Percentiles rank a stretch among this genome's conserved stretches.
Evolutionary conservation across 495 filamentous ascomycete species (phyloP).

Genomic region (Penicillium longicatenatum): DNA sequence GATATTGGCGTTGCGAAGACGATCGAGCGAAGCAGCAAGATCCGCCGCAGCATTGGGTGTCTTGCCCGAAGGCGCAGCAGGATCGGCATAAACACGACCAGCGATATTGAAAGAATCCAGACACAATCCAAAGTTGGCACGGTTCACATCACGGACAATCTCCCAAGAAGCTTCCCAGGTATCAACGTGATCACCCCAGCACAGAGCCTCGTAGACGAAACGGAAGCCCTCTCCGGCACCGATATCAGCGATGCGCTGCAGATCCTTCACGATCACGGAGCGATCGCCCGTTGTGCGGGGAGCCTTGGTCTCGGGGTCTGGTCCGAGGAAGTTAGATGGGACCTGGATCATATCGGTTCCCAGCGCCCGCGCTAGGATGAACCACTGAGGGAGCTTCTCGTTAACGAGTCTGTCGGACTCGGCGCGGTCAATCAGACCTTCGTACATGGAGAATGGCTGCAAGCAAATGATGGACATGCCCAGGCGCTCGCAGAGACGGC

Average conservation of each 20-base stretch:
- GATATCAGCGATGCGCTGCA: constrained; percentile 66
- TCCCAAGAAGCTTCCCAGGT: constrained; percentile 76
- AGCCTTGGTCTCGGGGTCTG: constrained; percentile 39
- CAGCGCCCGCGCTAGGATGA: constrained; percentile 63
- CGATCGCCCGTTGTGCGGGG: constrained; percentile 54
- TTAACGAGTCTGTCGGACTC: constrained; percentile 57
- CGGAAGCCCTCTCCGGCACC: constrained; percentile 56
- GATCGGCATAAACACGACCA: constrained; percentile 73
- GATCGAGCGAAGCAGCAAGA: constrained; percentile 57
- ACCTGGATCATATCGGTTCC: constrained; percentile 72
- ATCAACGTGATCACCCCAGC: constrained; percentile 72
- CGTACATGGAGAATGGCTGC: constrained; percentile 80
- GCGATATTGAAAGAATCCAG: constrained; percentile 84
- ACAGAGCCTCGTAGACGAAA: constrained; percentile 77
- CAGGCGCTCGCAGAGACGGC: constrained; percentile 57
- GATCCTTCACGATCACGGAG: constrained; percentile 62
- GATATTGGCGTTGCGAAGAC: constrained; percentile 54
- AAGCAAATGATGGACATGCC: constrained; percentile 66
- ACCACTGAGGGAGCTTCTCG: constrained; percentile 68
- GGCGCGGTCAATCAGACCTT: constrained; percentile 67
- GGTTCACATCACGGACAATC: constrained; percentile 63
- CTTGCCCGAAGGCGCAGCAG: constrained; percentile 53
- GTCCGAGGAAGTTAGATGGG: constrained; percentile 69
- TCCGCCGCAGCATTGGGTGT: constrained; percentile 59
- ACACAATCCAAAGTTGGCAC: constrained; percentile 76